These are phyloP conservation scores for Fistulifera pelliculosa DNA, from an alignment of 108 stramenopile species.

Conservation along the genomic window DNA sequence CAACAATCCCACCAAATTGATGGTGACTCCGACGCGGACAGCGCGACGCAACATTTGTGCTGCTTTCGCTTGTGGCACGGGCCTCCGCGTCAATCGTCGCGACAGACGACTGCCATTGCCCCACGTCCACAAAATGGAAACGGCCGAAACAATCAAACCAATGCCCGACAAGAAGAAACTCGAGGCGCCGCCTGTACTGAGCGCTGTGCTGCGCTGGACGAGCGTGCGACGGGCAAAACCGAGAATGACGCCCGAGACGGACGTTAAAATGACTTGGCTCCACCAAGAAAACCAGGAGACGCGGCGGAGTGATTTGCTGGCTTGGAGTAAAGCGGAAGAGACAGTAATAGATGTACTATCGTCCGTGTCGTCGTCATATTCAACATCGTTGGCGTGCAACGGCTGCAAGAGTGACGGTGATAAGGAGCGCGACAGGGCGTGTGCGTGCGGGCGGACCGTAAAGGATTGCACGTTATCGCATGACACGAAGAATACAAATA, in stretches of 20 bases:
- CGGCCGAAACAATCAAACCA: constrained; percentile 36
- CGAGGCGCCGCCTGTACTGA: constrained; percentile 6
- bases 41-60: constrained; percentile 67
- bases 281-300: constrained; percentile 82
- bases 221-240: constrained; percentile 54
- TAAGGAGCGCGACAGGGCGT: no score
- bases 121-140: constrained; percentile 82
- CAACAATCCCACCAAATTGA: constrained; percentile 83
- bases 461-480: no score
- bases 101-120: constrained; percentile 58
- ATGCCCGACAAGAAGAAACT: constrained; percentile 62
- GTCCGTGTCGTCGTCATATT: constrained; percentile 19
- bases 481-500: no score
- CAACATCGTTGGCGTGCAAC: constrained; percentile 4
- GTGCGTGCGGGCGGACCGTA: no score
- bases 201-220: constrained; percentile 2
- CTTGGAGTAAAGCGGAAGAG: constrained; percentile 9
- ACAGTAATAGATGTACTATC: constrained; percentile 5
- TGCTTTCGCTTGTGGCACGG: constrained; percentile 38
- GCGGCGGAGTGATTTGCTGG: constrained; percentile 31
- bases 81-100: constrained; percentile 33
- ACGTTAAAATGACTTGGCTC: constrained; percentile 75
- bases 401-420: background rate
- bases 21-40: constrained; percentile 47
- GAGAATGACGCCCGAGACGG: constrained; percentile 61